phyloP scores from a whole-genome alignment of 139 green algal genomes.

The Chlorella sp. region DNA sequence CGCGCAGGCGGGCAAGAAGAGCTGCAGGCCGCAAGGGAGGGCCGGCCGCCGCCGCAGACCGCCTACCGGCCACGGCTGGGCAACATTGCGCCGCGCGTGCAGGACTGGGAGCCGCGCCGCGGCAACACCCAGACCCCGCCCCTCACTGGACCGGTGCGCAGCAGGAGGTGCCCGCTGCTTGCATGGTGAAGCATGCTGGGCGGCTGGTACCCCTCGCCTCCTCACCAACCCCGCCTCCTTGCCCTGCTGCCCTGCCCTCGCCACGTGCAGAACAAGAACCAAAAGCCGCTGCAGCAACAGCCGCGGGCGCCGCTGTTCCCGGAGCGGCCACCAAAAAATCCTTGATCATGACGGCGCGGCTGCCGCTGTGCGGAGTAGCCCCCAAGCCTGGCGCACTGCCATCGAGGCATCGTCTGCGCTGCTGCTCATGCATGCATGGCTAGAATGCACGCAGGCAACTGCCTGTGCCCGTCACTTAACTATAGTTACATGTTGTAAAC shows the following conservation, averaged over 20 bases:
- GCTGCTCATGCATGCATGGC: no score
- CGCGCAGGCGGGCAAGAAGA: constrained; percentile 1
- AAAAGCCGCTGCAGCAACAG: background rate
- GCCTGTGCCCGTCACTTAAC: no score
- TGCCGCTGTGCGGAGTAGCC: no score
- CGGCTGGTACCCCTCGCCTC: background rate
- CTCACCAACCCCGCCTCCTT: background rate
- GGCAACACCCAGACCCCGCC: constrained; percentile 24
- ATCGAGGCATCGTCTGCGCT: no score
- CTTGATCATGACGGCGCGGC: no score
- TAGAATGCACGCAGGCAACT: no score
- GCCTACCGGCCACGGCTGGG: background rate
- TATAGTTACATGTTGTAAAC: no score
- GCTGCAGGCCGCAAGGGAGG: background rate
- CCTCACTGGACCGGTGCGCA: constrained; percentile 4
- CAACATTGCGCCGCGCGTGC: constrained; percentile 21
- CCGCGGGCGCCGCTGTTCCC: background rate
- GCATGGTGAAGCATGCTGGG: background rate
- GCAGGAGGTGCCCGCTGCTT: background rate
- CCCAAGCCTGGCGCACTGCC: no score
- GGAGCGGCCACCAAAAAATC: no score
- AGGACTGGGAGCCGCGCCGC: background rate
- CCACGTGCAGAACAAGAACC: constrained; percentile 3
- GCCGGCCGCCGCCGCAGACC: background rate
- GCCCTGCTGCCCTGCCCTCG: background rate